Evolutionary conservation across 148 eudicot species (phyloP).

Genomic region (Chenopodium suecicum): DNA sequence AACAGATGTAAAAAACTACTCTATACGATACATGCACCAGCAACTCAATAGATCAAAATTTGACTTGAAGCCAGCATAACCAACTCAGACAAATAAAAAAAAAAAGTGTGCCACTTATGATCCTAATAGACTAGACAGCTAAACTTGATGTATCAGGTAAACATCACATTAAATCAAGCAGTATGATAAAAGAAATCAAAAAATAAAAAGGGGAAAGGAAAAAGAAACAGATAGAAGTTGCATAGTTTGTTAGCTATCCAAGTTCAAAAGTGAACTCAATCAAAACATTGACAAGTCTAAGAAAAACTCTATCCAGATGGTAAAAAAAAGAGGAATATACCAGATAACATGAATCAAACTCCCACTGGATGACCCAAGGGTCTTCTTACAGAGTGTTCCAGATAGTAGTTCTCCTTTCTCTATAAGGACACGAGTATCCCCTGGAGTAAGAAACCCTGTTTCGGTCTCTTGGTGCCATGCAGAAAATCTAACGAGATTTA

Average conservation of each 20-base stretch:
- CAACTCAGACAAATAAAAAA: neutral
- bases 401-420: slow-evolving; percentile 91
- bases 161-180: no score
- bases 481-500: slow-evolving; percentile 78
- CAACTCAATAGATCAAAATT: neutral
- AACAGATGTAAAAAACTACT: neutral
- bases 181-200: neutral
- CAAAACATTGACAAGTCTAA: neutral
- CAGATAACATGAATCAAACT: slow-evolving; percentile 98
- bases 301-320: neutral
- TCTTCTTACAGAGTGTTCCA: slow-evolving; percentile 94
- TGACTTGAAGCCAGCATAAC: neutral
- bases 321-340: slow-evolving; percentile 30
- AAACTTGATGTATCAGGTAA: neutral
- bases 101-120: neutral
- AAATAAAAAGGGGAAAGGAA: no score
- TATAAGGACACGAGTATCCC: slow-evolving; percentile 88
- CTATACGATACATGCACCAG: neutral
- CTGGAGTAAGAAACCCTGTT: slow-evolving; percentile 80
- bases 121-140: neutral
- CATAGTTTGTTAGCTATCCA: neutral
- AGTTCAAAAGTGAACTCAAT: neutral
- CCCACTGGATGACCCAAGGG: slow-evolving; percentile 87
- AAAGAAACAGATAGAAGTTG: neutral
- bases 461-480: slow-evolving; percentile 93